A percentile compares a stretch with the other conserved stretches of the same genome.
Conservation (phyloP, 2,329 filamentous ascomycete genomes). For the Aspergillus neoniger region DNA sequence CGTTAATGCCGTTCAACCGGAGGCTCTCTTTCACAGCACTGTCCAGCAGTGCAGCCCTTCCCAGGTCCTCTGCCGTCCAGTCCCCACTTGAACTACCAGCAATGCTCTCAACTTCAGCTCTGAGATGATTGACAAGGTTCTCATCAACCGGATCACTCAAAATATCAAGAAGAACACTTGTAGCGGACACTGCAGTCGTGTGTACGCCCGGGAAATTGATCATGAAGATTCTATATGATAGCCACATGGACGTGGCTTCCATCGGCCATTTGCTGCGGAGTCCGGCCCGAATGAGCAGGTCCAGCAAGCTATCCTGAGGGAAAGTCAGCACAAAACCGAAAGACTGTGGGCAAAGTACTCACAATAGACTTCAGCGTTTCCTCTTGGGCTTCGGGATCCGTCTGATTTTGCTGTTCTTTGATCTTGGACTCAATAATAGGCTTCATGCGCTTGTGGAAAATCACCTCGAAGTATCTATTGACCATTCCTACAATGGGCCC, state of each 20-base stretch:
- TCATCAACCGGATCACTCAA: slow-evolving; percentile 8
- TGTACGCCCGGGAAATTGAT: slow-evolving; percentile 21
- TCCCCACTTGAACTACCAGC: background rate
- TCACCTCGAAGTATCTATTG: slow-evolving; percentile 14
- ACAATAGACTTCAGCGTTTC: slow-evolving; percentile 11
- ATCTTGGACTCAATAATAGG: slow-evolving; percentile 16
- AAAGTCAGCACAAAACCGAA: background rate
- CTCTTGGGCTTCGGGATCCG: slow-evolving; percentile 3
- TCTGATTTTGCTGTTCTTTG: slow-evolving; percentile 11
- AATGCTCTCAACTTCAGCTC: slow-evolving; percentile 12
- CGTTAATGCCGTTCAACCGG: slow-evolving; percentile 19
- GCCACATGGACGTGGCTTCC: slow-evolving; percentile 16
- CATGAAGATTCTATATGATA: slow-evolving; percentile 19
- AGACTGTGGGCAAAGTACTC: background rate
- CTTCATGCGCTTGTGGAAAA: slow-evolving; percentile 16
- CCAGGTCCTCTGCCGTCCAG: slow-evolving; percentile 15
- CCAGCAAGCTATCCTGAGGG: slow-evolving; percentile 13
- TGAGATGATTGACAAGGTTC: slow-evolving; percentile 4
- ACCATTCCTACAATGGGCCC: slow-evolving; percentile 16
- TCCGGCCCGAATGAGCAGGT: slow-evolving; percentile 15
- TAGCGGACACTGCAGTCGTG: slow-evolving; percentile 17
- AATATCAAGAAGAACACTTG: slow-evolving; percentile 17
- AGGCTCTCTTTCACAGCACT: slow-evolving; percentile 18
- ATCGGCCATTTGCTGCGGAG: slow-evolving; percentile 19
- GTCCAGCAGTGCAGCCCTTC: slow-evolving; percentile 11